Conservation (phyloP, 352 stramenopile species). For the Phytophthora citrophthora region DNA sequence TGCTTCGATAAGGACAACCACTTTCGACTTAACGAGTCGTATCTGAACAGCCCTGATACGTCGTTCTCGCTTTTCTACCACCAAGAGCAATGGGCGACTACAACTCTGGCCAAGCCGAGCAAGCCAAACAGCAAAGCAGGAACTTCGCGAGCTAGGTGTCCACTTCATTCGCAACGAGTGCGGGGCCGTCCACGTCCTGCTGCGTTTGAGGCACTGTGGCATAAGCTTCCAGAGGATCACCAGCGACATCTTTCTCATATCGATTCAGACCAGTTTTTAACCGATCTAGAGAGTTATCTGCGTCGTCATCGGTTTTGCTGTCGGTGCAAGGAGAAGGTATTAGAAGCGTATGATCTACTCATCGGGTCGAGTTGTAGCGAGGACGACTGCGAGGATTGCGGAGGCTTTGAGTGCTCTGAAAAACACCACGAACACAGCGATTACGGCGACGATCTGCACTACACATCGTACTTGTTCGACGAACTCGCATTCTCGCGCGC, state of each 20-base stretch:
- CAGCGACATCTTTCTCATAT: constrained; percentile 86
- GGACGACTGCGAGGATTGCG: constrained; percentile 87
- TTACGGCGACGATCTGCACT: constrained; percentile 85
- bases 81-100: constrained; percentile 71
- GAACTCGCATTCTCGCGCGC: constrained; percentile 83
- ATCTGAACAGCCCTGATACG: constrained; percentile 69
- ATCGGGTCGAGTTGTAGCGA: constrained; percentile 87
- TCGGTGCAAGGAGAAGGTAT: constrained; percentile 88
- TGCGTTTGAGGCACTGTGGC: constrained; percentile 81
- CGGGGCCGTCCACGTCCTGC: constrained; percentile 72
- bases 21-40: constrained; percentile 74
- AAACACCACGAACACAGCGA: constrained; percentile 77
- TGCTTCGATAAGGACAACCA: constrained; percentile 62
- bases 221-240: constrained; percentile 79
- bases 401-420: constrained; percentile 75
- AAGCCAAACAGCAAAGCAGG: constrained; percentile 42
- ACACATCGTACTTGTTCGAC: constrained; percentile 89
- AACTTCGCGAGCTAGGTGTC: constrained; percentile 62
- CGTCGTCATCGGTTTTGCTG: constrained; percentile 89
- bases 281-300: constrained; percentile 84
- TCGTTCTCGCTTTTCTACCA: constrained; percentile 80
- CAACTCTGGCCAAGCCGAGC: constrained; percentile 56
- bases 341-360: constrained; percentile 88
- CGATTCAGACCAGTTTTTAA: constrained; percentile 88
- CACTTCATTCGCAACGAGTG: constrained; percentile 78